A percentile compares a stretch with the other conserved stretches of the same genome.
Evolutionary conservation across 148 eudicot genomes (phyloP).

Genomic region (Vaccinium vitisidaea): DNA sequence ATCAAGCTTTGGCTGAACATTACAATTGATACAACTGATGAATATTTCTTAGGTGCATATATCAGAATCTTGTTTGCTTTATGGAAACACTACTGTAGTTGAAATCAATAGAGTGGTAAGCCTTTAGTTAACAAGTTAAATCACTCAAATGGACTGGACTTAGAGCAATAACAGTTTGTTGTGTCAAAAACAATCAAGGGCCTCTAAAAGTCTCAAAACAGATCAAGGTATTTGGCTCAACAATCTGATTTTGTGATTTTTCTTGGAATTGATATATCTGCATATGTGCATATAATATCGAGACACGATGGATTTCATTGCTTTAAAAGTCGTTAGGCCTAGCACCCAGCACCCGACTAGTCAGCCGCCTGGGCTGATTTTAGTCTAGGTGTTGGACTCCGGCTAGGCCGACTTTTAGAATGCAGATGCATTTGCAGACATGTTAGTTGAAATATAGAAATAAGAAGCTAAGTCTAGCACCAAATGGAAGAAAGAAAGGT

Average conservation of each 20-base stretch:
- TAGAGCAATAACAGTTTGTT: background rate
- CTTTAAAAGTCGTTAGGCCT: no score
- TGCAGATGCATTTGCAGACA: background rate
- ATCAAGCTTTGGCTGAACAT: slow-evolving; percentile 29
- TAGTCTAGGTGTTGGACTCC: no score
- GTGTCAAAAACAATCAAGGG: background rate
- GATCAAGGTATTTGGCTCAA: background rate
- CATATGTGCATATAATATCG: background rate
- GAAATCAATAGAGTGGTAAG: background rate
- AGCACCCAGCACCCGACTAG: no score
- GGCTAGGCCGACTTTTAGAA: no score
- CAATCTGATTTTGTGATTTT: background rate
- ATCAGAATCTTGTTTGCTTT: background rate
- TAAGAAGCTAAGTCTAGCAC: background rate
- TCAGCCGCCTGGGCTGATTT: no score
- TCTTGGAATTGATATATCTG: no score
- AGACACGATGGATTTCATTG: background rate
- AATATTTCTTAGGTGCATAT: background rate
- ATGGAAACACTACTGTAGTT: background rate
- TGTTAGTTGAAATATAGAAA: background rate
- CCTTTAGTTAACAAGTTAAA: background rate
- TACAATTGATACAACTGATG: background rate
- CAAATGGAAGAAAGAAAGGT: background rate
- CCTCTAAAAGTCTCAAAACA: background rate
- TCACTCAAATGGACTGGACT: background rate